Conservation (phyloP, 176 grass and related monocot genomes). For the Paspalum notatum region DNA sequence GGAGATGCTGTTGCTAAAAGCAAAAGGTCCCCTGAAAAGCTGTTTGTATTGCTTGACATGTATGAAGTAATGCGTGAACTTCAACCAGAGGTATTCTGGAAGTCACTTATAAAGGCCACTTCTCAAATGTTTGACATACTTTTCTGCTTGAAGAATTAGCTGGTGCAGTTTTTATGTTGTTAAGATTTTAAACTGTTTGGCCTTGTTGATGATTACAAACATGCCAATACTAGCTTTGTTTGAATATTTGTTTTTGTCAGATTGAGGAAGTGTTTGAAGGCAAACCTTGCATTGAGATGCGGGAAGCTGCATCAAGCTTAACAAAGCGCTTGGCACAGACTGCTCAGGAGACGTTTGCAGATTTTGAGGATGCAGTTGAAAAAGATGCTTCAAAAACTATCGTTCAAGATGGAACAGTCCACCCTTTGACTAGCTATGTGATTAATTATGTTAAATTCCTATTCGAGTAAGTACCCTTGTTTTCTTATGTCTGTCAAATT, state of each 20-base stretch:
- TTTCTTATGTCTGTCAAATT: not conserved
- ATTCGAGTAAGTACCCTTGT: conserved; percentile 75
- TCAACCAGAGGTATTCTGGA: conserved; percentile 68
- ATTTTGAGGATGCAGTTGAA: conserved; percentile 93
- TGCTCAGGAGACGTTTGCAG: conserved; percentile 84
- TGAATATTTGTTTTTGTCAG: conserved; percentile 47
- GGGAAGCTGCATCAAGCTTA: conserved; percentile 64
- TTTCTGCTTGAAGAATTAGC: conserved; percentile 15
- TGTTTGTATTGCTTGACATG: conserved; percentile 94
- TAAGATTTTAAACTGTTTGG: conserved; percentile 12
- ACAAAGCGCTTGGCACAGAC: conserved; percentile 86
- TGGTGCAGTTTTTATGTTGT: not conserved
- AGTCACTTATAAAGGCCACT: conserved; percentile 14
- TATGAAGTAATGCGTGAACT: conserved; percentile 97
- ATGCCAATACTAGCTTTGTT: conserved; percentile 36
- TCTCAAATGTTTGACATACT: conserved; percentile 8
- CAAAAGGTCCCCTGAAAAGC: conserved; percentile 94
- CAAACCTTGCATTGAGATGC: conserved; percentile 76
- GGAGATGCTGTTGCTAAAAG: conserved; percentile 96
- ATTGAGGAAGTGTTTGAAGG: conserved; percentile 86
- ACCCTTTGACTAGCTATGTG: conserved; percentile 96
- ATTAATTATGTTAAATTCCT: conserved; percentile 99
- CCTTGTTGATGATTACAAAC: conserved; percentile 29
- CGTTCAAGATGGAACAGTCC: conserved; percentile 94
- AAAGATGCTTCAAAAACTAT: conserved; percentile 96